Conservation (phyloP, 306 rosid species). For the Quercus variabilis region DNA sequence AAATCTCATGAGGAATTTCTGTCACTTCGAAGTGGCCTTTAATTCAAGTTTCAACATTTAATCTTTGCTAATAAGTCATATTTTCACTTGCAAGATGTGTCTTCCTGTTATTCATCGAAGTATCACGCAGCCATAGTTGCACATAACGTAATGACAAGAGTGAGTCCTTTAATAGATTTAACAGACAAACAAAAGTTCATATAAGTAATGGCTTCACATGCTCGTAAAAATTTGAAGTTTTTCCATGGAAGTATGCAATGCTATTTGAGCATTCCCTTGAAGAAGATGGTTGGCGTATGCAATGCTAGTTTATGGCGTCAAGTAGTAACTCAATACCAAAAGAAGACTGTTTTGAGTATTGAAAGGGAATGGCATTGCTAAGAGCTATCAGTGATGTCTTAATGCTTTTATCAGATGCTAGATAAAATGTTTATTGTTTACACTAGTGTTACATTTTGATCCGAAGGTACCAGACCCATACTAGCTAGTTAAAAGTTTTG, state of each 20-base stretch:
- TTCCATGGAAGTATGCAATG: neutral
- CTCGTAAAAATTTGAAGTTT: neutral
- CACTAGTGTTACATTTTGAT: neutral
- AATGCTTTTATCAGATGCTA: neutral
- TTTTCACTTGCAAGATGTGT: no score
- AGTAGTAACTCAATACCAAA: neutral
- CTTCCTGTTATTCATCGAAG: no score
- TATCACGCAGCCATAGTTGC: neutral
- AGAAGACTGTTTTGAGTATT: neutral
- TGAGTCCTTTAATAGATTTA: neutral
- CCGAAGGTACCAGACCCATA: neutral
- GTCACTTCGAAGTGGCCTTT: no score
- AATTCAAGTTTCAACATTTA: no score
- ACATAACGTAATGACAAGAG: neutral
- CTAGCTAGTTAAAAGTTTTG: neutral
- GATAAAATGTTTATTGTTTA: neutral
- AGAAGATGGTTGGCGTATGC: neutral
- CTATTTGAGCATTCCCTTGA: neutral
- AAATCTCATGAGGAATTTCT: no score
- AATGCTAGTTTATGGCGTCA: neutral
- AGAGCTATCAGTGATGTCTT: neutral
- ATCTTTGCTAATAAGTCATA: no score
- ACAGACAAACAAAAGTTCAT: neutral
- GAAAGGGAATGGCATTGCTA: neutral
- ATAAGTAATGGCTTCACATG: neutral